Evolutionary conservation across 1,284 basidiomycete species (phyloP).

Genomic region (Caloboletus inedulis): DNA sequence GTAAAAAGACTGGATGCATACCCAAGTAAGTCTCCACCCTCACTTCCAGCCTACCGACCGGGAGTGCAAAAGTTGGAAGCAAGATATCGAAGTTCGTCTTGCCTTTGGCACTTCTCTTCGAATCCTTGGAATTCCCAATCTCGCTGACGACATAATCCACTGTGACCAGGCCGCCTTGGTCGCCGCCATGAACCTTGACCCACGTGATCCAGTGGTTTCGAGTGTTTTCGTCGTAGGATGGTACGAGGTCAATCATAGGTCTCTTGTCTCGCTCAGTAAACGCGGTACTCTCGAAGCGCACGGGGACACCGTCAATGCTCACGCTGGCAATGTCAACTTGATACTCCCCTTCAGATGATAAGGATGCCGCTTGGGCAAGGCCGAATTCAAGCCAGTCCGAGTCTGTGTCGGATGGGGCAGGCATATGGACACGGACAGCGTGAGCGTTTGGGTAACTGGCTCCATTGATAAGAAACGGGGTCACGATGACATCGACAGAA

Average conservation of each 20-base stretch:
- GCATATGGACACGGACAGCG: constrained; percentile 54
- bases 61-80: constrained; percentile 64
- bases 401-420: constrained; percentile 53
- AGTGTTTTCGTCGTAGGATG: constrained; percentile 47
- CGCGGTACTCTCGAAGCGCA: constrained; percentile 51
- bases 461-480: constrained; percentile 42
- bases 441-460: constrained; percentile 43
- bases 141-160: constrained; percentile 61
- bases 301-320: constrained; percentile 62
- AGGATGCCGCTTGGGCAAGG: constrained; percentile 45
- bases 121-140: constrained; percentile 12
- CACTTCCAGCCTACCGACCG: constrained; percentile 63
- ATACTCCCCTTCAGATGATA: constrained; percentile 26
- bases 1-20: constrained; percentile 23
- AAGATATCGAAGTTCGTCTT: constrained; percentile 45
- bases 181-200: constrained; percentile 58
- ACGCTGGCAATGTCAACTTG: constrained; percentile 55
- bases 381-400: constrained; percentile 76
- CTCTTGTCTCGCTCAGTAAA: constrained; percentile 38
- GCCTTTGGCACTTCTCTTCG: constrained; percentile 35
- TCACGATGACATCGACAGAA: constrained; percentile 51
- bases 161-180: constrained; percentile 48
- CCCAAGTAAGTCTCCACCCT: constrained; percentile 51
- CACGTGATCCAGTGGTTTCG: constrained; percentile 60
- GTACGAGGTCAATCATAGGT: constrained; percentile 35